Percentiles rank a stretch among this genome's conserved stretches.
These are phyloP conservation scores for Ceratocystis smalleyi DNA, from an alignment of 2,329 filamentous ascomycete species.

Conservation along the genomic window DNA sequence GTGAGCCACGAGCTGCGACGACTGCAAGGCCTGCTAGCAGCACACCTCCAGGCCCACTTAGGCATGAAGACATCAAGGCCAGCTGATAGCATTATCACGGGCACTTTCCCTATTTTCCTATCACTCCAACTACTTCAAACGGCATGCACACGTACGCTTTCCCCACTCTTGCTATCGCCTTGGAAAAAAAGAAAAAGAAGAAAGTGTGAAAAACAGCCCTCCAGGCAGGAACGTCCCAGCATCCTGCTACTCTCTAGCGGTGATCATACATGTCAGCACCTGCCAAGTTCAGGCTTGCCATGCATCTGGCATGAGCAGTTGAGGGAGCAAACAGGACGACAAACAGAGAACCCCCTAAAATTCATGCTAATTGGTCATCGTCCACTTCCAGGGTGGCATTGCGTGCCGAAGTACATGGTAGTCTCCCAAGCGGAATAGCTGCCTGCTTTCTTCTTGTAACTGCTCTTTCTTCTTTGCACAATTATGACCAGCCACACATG, in stretches of 20 bases:
- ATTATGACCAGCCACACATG: neutral
- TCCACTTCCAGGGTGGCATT: neutral
- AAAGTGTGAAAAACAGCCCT: neutral
- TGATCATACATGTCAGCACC: neutral
- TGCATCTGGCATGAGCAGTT: neutral
- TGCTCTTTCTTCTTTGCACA: neutral
- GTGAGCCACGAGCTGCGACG: neutral
- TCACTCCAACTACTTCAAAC: neutral
- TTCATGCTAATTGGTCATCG: neutral
- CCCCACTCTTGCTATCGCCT: neutral
- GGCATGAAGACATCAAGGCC: neutral
- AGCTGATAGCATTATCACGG: neutral
- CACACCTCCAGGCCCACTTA: neutral
- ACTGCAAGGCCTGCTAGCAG: no score
- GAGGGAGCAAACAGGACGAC: neutral
- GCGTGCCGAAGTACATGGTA: neutral
- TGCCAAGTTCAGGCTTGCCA: neutral
- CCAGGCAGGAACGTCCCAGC: neutral
- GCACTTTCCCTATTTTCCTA: neutral
- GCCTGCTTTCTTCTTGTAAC: neutral
- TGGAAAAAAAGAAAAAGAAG: no score
- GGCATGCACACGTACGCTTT: neutral
- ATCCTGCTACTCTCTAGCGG: neutral
- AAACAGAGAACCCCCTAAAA: neutral
- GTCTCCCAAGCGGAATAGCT: neutral